A percentile compares a stretch with the other conserved stretches of the same genome.
Evolutionary conservation across 352 stramenopile genomes (phyloP).

Genomic region (Globisporangium abappressorium): DNA sequence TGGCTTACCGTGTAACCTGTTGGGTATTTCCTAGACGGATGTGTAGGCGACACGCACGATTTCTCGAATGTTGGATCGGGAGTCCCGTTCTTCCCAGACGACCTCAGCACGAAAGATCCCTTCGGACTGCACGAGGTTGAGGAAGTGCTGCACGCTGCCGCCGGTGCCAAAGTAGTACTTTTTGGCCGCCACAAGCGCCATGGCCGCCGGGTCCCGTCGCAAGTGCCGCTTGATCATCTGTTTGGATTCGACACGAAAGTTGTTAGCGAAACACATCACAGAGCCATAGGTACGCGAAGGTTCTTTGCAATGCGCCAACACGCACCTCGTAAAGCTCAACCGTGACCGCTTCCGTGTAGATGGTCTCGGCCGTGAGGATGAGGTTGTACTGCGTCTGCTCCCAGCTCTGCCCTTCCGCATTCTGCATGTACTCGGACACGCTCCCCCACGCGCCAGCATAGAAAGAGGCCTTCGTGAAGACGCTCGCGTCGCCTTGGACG

Average conservation of each 20-base stretch:
- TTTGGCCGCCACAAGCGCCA: constrained; percentile 76
- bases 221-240: constrained; percentile 81
- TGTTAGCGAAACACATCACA: background rate
- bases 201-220: constrained; percentile 29
- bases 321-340: constrained; percentile 65
- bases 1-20: background rate
- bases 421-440: constrained; percentile 52
- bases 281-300: background rate
- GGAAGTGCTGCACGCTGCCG: constrained; percentile 86
- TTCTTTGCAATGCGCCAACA: background rate
- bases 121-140: constrained; percentile 48
- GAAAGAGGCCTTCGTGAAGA: constrained; percentile 50
- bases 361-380: constrained; percentile 81
- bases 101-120: constrained; percentile 45
- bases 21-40: background rate
- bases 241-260: background rate
- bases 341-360: constrained; percentile 81
- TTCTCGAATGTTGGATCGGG: constrained; percentile 76
- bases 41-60: constrained; percentile 63
- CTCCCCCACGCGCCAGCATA: constrained; percentile 76
- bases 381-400: constrained; percentile 63
- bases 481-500: constrained; percentile 18
- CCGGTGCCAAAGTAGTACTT: constrained; percentile 88
- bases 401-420: constrained; percentile 25
- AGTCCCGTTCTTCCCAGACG: constrained; percentile 73